Evolutionary conservation across 345 rosid species (phyloP), one percentile per base, ranked within the genome.

Genomic region (Durio zibethinus): DNA sequence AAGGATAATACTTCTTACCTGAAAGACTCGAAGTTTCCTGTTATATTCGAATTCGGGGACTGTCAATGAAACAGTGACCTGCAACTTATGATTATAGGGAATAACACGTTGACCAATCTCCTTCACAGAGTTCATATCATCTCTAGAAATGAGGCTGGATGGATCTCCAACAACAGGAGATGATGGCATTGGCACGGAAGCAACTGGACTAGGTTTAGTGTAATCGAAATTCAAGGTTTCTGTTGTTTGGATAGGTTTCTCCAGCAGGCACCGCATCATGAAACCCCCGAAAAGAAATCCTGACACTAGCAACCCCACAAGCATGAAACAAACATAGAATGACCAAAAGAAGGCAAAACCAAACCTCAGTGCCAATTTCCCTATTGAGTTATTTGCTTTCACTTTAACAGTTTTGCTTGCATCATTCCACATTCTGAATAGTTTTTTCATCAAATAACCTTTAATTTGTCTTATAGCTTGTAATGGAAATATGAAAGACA

Each of bases 41-140:
- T 82, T 86, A 62, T 82, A 82, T 3, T 84, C 87, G 9, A 85
- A 84, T 77, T 82, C 85, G 0, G 84, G 88, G 64, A 83, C 25
- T 8, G 50, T 56, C 65, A 86, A 72, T 11, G 79, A 76, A 61
- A 84, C 81, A 60, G 63, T 66, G 62, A 86, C 65, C 62, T 77
- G 78, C 79, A 80, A 43, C 15, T 77, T 81, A 65, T 79, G 84
- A 75, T 79, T 66, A 21, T 73, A 59, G 40, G 87, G 87, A 64
- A 84, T 76, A 9, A 56, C 73, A 11, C 50, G 79, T 59, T 42
- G 29, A 12, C 38, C 56, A 0, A 47, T 45, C 12, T 67, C 36
- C 54, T 8, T 43, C 5, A n/a, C 31, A 33, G n/a, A 33, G 35
- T 23, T 75, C 20, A 29, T 54, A 43, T 33, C 59, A 52, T 69